phyloP scores from a whole-genome alignment of 257 asterid genomes.

The Phtheirospermum japonicum region DNA sequence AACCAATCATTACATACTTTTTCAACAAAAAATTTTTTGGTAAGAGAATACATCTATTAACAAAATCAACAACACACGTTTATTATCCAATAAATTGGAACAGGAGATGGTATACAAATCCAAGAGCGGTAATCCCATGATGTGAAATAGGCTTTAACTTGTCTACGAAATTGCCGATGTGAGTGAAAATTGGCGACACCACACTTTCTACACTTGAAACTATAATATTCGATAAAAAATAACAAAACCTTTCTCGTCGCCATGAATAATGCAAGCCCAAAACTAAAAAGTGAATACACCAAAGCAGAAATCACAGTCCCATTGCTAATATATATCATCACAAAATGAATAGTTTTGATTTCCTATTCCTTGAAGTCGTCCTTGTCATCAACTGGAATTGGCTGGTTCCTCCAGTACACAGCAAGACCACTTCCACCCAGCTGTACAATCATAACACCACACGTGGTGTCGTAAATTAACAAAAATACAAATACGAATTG shows the following conservation, averaged over 20 bases:
- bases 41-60: too few species aligned
- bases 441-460: slow-evolving; percentile 35
- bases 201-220: too few species aligned
- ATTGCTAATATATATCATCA: background rate
- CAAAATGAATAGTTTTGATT: background rate
- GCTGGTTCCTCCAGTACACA: slow-evolving; percentile 89
- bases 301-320: background rate
- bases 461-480: background rate
- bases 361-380: slow-evolving; percentile 95
- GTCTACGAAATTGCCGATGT: background rate
- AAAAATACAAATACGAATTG: background rate
- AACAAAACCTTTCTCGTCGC: background rate
- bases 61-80: too few species aligned
- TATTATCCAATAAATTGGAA: background rate
- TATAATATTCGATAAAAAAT: too few species aligned
- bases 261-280: slow-evolving; percentile 1
- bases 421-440: slow-evolving; percentile 98
- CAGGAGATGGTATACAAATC: background rate
- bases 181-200: background rate
- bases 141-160: background rate
- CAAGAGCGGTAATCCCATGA: background rate
- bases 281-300: background rate
- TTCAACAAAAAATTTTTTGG: too few species aligned
- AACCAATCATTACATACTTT: too few species aligned
- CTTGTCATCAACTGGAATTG: slow-evolving; percentile 78